Conservation (phyloP, 2,329 filamentous ascomycete genomes). For the Calonectria hawksworthii region DNA sequence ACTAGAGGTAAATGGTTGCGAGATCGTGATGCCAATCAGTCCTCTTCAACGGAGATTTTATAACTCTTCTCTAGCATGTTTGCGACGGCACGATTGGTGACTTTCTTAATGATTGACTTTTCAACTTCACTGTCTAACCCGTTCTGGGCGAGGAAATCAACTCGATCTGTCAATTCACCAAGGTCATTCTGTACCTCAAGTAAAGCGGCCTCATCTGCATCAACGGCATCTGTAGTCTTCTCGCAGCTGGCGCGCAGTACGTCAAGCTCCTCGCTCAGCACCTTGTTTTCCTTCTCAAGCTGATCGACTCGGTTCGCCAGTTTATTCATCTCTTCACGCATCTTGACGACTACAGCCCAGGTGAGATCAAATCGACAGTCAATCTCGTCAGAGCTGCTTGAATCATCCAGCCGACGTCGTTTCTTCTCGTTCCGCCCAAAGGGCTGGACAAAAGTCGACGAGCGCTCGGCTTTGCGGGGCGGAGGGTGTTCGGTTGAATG, state of each 20-base stretch:
- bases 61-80: slow-evolving; percentile 17
- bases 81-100: slow-evolving; percentile 14
- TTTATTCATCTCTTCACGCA: slow-evolving; percentile 19
- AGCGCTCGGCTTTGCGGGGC: neutral
- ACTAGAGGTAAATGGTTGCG: neutral
- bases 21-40: slow-evolving; percentile 48
- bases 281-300: slow-evolving; percentile 20
- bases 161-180: slow-evolving; percentile 12
- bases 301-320: slow-evolving; percentile 15
- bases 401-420: slow-evolving; percentile 2
- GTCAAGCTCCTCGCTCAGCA: slow-evolving; percentile 6
- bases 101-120: slow-evolving; percentile 15
- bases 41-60: slow-evolving; percentile 39
- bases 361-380: neutral
- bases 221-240: neutral
- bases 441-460: neutral
- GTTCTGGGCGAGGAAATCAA: slow-evolving; percentile 14
- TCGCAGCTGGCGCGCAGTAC: slow-evolving; percentile 16
- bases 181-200: slow-evolving; percentile 14
- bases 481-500: neutral
- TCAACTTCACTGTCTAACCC: slow-evolving; percentile 21
- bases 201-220: slow-evolving; percentile 11
- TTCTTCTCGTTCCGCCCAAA: slow-evolving; percentile 1
- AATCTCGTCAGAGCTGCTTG: neutral
- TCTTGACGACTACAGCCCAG: slow-evolving; percentile 4